Evolutionary conservation across 257 asterid genomes (phyloP).

Genomic region (Echium plantagineum): DNA sequence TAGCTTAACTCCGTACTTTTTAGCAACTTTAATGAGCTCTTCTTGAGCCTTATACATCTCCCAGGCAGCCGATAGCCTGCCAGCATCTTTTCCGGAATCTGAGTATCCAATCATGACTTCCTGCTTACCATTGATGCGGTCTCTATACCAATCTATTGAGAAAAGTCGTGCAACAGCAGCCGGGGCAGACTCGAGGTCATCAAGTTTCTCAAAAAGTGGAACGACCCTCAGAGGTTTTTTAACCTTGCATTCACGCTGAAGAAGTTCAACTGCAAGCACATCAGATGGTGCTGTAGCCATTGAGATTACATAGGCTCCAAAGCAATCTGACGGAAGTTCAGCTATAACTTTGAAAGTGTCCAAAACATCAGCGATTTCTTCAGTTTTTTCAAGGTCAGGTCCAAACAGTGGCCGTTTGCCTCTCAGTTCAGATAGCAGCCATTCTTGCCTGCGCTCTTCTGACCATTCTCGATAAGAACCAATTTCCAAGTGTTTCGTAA

Average conservation of each 20-base stretch:
- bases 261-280: slow-evolving; percentile 45
- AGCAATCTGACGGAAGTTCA: slow-evolving; percentile 39
- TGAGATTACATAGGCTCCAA: slow-evolving; percentile 40
- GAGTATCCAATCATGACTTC: slow-evolving; percentile 56
- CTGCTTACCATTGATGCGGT: slow-evolving; percentile 38
- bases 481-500: slow-evolving; percentile 33
- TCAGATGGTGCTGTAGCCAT: slow-evolving; percentile 46
- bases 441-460: slow-evolving; percentile 36
- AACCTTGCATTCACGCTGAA: slow-evolving; percentile 41
- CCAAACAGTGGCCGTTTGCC: slow-evolving; percentile 46
- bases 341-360: slow-evolving; percentile 39
- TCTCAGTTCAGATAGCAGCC: slow-evolving; percentile 41
- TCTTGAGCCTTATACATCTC: slow-evolving; percentile 47
- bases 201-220: slow-evolving; percentile 46
- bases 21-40: slow-evolving; percentile 40
- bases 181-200: slow-evolving; percentile 38
- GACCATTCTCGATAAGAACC: slow-evolving; percentile 43
- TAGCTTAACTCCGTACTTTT: slow-evolving; percentile 35
- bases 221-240: slow-evolving; percentile 34
- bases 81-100: slow-evolving; percentile 56
- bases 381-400: slow-evolving; percentile 37
- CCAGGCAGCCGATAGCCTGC: slow-evolving; percentile 49
- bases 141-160: slow-evolving; percentile 43
- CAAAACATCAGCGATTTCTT: slow-evolving; percentile 40
- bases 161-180: slow-evolving; percentile 47